These are phyloP conservation scores for Floccularia luteovirens DNA, from an alignment of 768 basidiomycete species.

Conservation along the genomic window DNA sequence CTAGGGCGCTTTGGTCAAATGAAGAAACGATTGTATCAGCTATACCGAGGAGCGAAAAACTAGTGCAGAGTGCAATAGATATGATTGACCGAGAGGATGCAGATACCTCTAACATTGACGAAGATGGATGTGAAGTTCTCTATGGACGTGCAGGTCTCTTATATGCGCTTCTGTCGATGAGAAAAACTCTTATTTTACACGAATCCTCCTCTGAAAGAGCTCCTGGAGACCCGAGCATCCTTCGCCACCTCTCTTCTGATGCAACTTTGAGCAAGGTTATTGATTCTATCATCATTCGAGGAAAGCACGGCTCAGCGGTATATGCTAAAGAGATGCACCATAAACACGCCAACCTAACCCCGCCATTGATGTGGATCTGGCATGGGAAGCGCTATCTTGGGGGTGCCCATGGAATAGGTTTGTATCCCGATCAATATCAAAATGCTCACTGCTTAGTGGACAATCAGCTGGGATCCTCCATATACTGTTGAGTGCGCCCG, in stretches of 20 bases:
- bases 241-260: slow-evolving; percentile 17
- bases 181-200: slow-evolving; percentile 12
- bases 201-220: background rate
- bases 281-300: slow-evolving; percentile 37
- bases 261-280: slow-evolving; percentile 26
- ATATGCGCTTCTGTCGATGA: slow-evolving; percentile 42
- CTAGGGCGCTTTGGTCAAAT: slow-evolving; percentile 12
- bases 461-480: slow-evolving; percentile 45
- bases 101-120: slow-evolving; percentile 14
- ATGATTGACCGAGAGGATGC: slow-evolving; percentile 5
- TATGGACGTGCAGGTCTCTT: slow-evolving; percentile 54
- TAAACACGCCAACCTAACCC: slow-evolving; percentile 12
- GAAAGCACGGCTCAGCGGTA: slow-evolving; percentile 25
- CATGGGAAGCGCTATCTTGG: slow-evolving; percentile 49
- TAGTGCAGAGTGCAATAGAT: slow-evolving; percentile 12
- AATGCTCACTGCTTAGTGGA: background rate
- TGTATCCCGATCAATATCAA: slow-evolving; percentile 9
- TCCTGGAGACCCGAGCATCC: background rate
- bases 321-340: slow-evolving; percentile 21
- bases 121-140: slow-evolving; percentile 48
- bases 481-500: slow-evolving; percentile 37
- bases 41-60: slow-evolving; percentile 13
- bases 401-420: slow-evolving; percentile 53
- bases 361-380: slow-evolving; percentile 56
- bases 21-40: slow-evolving; percentile 13